phyloP scores from a whole-genome alignment of 768 basidiomycete species.

The Lactifluus subvellereus region DNA sequence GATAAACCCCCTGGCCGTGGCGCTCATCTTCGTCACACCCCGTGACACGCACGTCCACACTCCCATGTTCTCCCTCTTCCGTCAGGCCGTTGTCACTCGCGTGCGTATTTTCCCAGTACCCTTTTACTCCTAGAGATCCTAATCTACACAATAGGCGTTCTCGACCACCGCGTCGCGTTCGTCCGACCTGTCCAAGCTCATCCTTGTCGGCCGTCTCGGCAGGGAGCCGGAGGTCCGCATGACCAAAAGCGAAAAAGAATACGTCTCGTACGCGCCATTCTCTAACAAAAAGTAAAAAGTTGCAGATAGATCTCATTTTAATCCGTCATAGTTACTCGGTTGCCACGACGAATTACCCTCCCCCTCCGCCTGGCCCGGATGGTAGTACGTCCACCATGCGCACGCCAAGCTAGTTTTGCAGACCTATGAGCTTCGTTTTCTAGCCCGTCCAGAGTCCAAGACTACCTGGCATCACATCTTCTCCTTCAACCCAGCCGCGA shows the following conservation, averaged over 20 bases:
- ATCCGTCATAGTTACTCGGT: constrained; percentile 56
- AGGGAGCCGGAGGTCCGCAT: constrained; percentile 63
- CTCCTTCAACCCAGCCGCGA: constrained; percentile 60
- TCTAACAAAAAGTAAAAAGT: not conserved
- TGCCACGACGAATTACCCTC: constrained; percentile 60
- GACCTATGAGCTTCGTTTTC: not conserved
- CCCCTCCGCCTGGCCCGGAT: constrained; percentile 52
- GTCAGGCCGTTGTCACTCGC: constrained; percentile 32
- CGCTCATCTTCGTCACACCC: not conserved
- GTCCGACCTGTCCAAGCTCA: constrained; percentile 67
- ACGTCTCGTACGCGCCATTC: constrained; percentile 51
- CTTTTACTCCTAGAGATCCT: not conserved
- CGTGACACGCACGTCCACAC: constrained; percentile 3
- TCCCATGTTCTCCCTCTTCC: constrained; percentile 49
- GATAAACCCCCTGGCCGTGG: not conserved
- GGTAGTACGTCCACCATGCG: constrained; percentile 44
- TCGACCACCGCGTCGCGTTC: constrained; percentile 50
- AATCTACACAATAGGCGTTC: constrained; percentile 45
- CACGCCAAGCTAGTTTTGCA: not conserved
- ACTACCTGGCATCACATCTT: constrained; percentile 75
- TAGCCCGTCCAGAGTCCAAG: constrained; percentile 47
- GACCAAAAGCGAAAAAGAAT: constrained; percentile 75
- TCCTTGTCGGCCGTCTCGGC: constrained; percentile 67
- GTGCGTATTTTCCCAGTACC: constrained; percentile 38
- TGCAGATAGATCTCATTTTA: not conserved